These are phyloP conservation scores for Microdochium bolleyi DNA, from an alignment of 2,329 filamentous ascomycete genomes.

Conservation along the genomic window DNA sequence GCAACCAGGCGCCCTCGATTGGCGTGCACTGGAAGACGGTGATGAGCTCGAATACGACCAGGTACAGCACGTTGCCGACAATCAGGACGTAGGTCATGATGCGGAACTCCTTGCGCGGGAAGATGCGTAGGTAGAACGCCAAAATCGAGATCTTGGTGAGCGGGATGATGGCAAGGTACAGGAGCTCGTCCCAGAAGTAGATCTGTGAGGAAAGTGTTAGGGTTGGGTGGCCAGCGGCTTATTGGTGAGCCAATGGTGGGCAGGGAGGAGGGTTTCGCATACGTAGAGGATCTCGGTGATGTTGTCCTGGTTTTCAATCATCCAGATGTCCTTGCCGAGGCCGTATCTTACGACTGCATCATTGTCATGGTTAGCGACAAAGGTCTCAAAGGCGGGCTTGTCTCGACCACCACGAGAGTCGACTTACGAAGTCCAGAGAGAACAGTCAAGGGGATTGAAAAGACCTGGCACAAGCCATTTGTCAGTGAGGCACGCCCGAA, in stretches of 20 bases:
- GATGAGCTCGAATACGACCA: conserved; percentile 15
- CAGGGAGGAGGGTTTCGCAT: conserved; percentile 2
- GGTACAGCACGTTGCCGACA: conserved; percentile 15
- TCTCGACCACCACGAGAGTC: neutral
- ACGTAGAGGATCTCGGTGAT: conserved; percentile 31
- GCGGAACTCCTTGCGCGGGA: conserved; percentile 17
- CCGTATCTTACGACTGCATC: conserved; percentile 26
- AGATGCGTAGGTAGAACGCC: conserved; percentile 25
- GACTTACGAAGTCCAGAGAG: conserved; percentile 18
- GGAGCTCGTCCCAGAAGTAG: conserved; percentile 19
- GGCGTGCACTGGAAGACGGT: conserved; percentile 21
- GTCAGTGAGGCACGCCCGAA: too few relatives aligned
- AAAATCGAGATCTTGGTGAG: conserved; percentile 27
- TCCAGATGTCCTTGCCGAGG: conserved; percentile 36
- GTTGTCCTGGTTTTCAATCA: conserved; percentile 25
- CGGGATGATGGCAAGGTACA: conserved; percentile 19
- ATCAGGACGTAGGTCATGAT: conserved; percentile 17
- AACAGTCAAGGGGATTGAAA: conserved; percentile 13
- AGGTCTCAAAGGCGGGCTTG: neutral
- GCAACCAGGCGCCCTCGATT: conserved; percentile 18
- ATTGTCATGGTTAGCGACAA: neutral
- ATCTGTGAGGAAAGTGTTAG: conserved; percentile 7
- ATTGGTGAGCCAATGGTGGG: neutral
- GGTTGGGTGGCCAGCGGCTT: neutral
- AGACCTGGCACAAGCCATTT: too few relatives aligned